These are phyloP conservation scores for Cyclostephanos tholiformis DNA, from an alignment of 108 stramenopile species.

Conservation along the genomic window DNA sequence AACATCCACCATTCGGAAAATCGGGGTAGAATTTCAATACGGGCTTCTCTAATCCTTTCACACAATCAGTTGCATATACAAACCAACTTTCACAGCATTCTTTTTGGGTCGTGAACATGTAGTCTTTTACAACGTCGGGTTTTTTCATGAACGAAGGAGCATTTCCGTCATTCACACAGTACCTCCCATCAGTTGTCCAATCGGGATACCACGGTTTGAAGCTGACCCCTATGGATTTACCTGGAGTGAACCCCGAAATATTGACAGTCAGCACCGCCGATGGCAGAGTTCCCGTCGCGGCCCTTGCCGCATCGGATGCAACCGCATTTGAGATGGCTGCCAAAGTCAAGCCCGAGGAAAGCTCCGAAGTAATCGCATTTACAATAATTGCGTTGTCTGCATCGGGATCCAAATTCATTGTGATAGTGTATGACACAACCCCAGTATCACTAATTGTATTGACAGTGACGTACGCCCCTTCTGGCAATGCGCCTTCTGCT, in stretches of 20 bases:
- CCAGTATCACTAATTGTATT: constrained; percentile 15
- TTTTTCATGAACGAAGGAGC: too few species aligned
- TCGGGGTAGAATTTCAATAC: constrained; percentile 21
- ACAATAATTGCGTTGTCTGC: constrained; percentile 15
- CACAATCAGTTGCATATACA: too few species aligned
- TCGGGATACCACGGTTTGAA: constrained; percentile 19
- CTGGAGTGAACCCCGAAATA: constrained; percentile 16
- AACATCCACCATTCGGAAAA: background rate
- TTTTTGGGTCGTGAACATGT: too few species aligned
- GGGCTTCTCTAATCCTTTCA: background rate
- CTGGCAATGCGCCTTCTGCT: constrained; percentile 15
- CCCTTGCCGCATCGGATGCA: background rate
- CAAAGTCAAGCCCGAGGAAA: constrained; percentile 10
- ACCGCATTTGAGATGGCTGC: constrained; percentile 8
- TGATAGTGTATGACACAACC: constrained; percentile 18
- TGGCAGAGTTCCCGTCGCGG: background rate
- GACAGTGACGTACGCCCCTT: constrained; percentile 20
- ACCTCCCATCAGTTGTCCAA: background rate
- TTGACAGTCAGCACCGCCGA: constrained; percentile 5
- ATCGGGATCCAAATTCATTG: background rate
- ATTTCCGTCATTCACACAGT: constrained; percentile 21
- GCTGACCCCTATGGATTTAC: constrained; percentile 14
- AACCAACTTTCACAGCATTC: too few species aligned
- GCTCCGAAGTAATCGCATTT: constrained; percentile 1
- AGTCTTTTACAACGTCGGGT: too few species aligned